Evolutionary conservation across 2,329 filamentous ascomycete species (phyloP), one percentile per base, ranked within the genome.

Genomic region (Geosmithia putterillii): DNA sequence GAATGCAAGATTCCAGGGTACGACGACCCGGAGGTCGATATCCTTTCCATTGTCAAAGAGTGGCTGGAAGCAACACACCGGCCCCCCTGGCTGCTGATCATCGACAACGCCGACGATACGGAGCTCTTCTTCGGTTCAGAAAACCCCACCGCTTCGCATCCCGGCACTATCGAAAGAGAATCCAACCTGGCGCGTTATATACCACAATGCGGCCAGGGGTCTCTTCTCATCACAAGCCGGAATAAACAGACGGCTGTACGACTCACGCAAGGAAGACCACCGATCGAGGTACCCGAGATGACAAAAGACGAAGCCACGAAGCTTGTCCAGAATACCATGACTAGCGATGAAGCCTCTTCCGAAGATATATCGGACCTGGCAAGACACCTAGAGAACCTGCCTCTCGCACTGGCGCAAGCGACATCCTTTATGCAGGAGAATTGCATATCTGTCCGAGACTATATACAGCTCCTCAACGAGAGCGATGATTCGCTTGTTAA

Each of bases 351-450:
- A 1, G 39, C 50, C 0, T 28, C 43, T 0, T 7, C 38, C 0
- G 23, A 40, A 1, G 42, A 51, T 8, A 22, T 52, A 0, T 25
- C 50, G 18, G 18, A 38, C 9, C 52, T 64, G 0, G 49, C 57
- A 1, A 50, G 51, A 1, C 51, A 52, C 0, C 47, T 63, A 0
- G 55, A 59, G 1, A 47, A 55, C 12, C 48, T 65, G 0, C 61
- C 62, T 0, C 52, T 65, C 1, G 62, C 62, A 0, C 28, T 65
- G 0, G 56, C 48, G 2, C 61, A 64, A 38, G 62, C 59, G 6
- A 52, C 59, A 1, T 55, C 59, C 0, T 65, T 61, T 10, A 60
- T 65, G 0, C 48, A 54, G 3, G 52, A 59, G 28, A 61, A 58
- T 2, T 41, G 25, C 0, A 55, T 58, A 4, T 39, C 52, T 0